Conservation (phyloP, 805 yeast species). For the Candida cerambycidarum region DNA sequence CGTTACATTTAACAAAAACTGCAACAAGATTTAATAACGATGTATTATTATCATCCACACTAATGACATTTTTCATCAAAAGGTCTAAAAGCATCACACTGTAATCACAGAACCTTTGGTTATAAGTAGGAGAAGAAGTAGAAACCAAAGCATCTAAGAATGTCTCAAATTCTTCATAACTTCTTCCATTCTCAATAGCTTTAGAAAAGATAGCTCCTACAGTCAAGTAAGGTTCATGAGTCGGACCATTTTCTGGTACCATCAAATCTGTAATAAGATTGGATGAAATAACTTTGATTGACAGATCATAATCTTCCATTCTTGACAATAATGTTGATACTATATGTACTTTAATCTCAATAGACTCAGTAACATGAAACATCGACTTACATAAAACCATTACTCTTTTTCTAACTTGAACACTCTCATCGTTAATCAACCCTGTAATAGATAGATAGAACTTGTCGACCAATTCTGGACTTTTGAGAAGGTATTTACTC, state of each 20-base stretch:
- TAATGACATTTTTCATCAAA: neutral
- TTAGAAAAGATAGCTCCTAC: slow-evolving; percentile 1
- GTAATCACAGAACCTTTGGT: neutral
- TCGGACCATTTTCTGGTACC: neutral
- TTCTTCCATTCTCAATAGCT: neutral
- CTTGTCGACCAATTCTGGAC: slow-evolving; percentile 46
- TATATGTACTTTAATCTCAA: slow-evolving; percentile 38
- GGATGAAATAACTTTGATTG: neutral
- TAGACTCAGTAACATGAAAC: slow-evolving; percentile 34
- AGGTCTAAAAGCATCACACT: neutral
- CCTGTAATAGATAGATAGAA: slow-evolving; percentile 52
- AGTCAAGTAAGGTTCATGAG: neutral
- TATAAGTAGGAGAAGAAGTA: neutral
- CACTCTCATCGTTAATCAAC: slow-evolving; percentile 56
- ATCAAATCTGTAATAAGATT: neutral
- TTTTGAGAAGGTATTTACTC: slow-evolving; percentile 43
- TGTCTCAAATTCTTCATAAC: slow-evolving; percentile 40
- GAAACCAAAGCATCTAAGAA: slow-evolving; percentile 16
- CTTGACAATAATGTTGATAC: slow-evolving; percentile 53
- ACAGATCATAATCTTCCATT: slow-evolving; percentile 70
- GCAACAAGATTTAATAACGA: neutral
- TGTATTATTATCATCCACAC: neutral
- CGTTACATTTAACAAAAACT: slow-evolving; percentile 52
- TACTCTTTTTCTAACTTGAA: slow-evolving; percentile 64
- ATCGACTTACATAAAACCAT: slow-evolving; percentile 51